Evolutionary conservation across 2,329 filamentous ascomycete genomes (phyloP), one percentile per base, ranked within the genome.

Genomic region (Diplodia mutila): DNA sequence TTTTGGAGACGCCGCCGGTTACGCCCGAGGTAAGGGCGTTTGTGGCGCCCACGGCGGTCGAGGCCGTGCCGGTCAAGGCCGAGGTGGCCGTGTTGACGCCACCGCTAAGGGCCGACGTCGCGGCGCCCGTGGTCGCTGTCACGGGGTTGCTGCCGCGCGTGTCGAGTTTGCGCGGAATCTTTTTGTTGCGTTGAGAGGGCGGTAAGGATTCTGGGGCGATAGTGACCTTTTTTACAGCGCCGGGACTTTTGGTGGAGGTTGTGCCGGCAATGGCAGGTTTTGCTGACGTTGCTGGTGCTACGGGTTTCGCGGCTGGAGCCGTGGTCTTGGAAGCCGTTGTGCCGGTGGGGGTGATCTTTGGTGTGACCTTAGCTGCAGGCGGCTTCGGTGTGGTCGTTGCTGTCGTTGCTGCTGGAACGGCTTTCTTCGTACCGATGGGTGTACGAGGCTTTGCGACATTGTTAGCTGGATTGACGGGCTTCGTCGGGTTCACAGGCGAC

Each of bases 1-100:
- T 74, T 52, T 80, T 80, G 18, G 80, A 80, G 4, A 77, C 72
- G 3, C 75, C 70, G 7, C 77, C 77, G 0, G 79, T 81, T 7
- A 75, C 71, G 34, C 75, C 79, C 32, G 75, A 73, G n/a, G 82
- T 74, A 6, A 76, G 77, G 2, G 71, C 66, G 65, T 77, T 79
- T 0, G 80, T 68, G 32, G 76, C 78, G 1, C 74, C 71, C 7
- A 79, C 80, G 9, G 77, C 77, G 3, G 79, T 76, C 55, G 78
- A 75, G 34, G 77, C 73, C 12, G 80, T 75, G 21, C 75, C 76
- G 68, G 78, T 79, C 5, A 78, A 70, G 48, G 72, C 72, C 9
- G 73, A 72, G 2, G 78, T 78, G 27, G 78, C 77, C 12, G 76
- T 72, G 42, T 75, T 73, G 5, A 77, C 73, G n/a, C 76, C 74